These are phyloP conservation scores for Crithidia thermophila DNA, from an alignment of 208 protist species.

Conservation along the genomic window DNA sequence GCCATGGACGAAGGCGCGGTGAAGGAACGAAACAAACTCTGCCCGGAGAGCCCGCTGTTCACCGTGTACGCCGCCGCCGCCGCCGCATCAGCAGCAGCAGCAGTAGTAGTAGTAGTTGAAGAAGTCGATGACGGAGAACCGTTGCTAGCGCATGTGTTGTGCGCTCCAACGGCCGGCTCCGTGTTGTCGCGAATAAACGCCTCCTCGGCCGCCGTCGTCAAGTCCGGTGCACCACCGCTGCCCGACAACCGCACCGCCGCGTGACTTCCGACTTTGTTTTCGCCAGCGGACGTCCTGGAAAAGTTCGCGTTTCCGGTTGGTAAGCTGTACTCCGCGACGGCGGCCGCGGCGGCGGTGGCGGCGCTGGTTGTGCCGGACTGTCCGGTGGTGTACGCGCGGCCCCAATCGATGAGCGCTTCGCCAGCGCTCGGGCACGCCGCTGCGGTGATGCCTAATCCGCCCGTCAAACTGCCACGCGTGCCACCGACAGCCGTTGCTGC, in stretches of 20 bases:
- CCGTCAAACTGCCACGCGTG: too few species aligned
- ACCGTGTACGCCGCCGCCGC: neutral
- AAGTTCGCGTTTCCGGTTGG: neutral
- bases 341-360: neutral
- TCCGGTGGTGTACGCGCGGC: neutral
- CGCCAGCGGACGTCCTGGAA: neutral
- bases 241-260: too few species aligned
- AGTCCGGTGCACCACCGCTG: neutral
- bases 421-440: neutral
- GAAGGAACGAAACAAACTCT: neutral
- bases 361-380: neutral
- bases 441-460: neutral
- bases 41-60: neutral
- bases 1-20: constrained; percentile 21
- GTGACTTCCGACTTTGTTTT: too few species aligned
- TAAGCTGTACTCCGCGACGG: constrained; percentile 2
- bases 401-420: constrained; percentile 6
- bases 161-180: too few species aligned
- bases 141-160: too few species aligned
- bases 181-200: constrained; percentile 7
- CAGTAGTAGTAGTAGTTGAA: too few species aligned
- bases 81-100: neutral
- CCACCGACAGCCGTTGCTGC: neutral
- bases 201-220: constrained; percentile 8
- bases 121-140: too few species aligned